Evolutionary conservation across 495 filamentous ascomycete species (phyloP), one percentile per base, ranked within the genome.

Genomic region (Jackrogersella minutella): DNA sequence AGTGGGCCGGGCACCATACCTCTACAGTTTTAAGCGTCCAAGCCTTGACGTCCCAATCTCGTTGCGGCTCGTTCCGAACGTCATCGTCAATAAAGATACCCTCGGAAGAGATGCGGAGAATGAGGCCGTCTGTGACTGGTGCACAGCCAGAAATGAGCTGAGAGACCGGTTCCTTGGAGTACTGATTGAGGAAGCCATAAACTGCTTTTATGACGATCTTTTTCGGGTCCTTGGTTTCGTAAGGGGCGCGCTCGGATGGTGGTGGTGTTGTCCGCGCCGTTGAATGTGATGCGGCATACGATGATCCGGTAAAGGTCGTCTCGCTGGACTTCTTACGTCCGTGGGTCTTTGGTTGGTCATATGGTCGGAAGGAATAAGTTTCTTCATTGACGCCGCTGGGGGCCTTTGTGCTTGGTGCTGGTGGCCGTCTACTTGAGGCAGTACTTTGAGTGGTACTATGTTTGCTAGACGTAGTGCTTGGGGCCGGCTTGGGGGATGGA

Each of bases 21-120:
- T 99, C 95, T 66, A 95, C 87, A 22, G 88, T 80, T 76, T 93
- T 97, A 78, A 99, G 85, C 10, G 92, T 96, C 95, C 95, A 97
- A 14, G 94, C 93, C 74, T 97, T 97, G 75, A 97, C 85, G 74
- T 99, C 95, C 96, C 96, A 99, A 78, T 98, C 96, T 47, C 95
- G 85, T 74, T 97, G 92, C 16, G 90, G 87, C 2, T 96, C 90
- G 37, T 88, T 88, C 14, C 93, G 87, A 34, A 97, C 81, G 69
- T 97, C 95, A 74, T 98, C 96, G 73, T 99, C 95, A 67, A 99
- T 92, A 75, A 98, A 98, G 31, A 97, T 85, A 3, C 95, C 95
- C 74, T 96, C 95, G 2, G 90, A 93, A 6, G 88, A 90, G 63
- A 96, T 93, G 7, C 86, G 85, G 51, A 96, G 84, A 39, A 96